Evolutionary conservation across 2,329 filamentous ascomycete genomes (phyloP).

Genomic region (Botrytis aclada): DNA sequence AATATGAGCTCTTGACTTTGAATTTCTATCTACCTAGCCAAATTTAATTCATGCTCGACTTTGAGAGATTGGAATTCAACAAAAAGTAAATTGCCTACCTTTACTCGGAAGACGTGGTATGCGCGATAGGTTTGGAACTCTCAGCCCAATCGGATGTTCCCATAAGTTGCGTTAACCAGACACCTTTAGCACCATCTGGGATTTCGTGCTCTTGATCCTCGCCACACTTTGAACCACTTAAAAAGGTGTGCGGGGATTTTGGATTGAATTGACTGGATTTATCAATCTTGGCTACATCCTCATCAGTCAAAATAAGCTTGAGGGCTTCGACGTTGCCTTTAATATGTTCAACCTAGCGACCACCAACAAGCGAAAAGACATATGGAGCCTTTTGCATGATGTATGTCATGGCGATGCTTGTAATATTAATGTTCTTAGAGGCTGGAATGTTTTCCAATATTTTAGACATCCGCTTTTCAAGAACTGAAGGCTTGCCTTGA

Average conservation of each 20-base stretch:
- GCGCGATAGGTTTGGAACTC: not conserved
- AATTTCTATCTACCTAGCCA: no score
- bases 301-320: slow-evolving; percentile 46
- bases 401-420: slow-evolving; percentile 54
- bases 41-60: no score
- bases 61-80: no score
- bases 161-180: not conserved
- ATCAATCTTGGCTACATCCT: slow-evolving; percentile 55
- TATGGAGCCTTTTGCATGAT: slow-evolving; percentile 54
- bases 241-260: not conserved
- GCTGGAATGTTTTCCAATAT: not conserved
- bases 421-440: slow-evolving; percentile 41
- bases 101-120: not conserved
- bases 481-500: not conserved
- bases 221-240: not conserved
- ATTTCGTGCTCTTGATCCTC: not conserved
- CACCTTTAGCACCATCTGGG: not conserved
- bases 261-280: not conserved
- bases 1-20: not conserved
- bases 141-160: not conserved
- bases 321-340: slow-evolving; percentile 54
- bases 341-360: slow-evolving; percentile 55
- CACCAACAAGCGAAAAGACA: slow-evolving; percentile 57
- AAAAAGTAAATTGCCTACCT: not conserved
- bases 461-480: not conserved